These are phyloP conservation scores for Carnegiea gigantea DNA, from an alignment of 179 eudicot genomes.

Conservation along the genomic window DNA sequence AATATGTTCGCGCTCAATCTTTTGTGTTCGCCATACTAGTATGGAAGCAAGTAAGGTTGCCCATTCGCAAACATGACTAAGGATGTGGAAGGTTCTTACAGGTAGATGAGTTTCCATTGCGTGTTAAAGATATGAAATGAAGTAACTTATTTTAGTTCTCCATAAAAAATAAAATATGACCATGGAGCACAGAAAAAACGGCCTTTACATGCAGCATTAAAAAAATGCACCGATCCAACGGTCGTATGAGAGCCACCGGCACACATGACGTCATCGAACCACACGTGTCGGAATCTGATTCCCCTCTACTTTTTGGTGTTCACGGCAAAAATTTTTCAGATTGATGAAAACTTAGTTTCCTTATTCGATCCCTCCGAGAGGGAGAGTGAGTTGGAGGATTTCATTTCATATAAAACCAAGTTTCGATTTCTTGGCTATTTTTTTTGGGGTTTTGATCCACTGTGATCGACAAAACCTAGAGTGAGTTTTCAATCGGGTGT, in stretches of 20 bases:
- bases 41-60: too few relatives aligned
- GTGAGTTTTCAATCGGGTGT: background rate
- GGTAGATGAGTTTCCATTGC: too few relatives aligned
- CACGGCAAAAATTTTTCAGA: background rate
- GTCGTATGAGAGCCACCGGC: slow-evolving; percentile 8
- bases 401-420: background rate
- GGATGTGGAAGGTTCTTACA: too few relatives aligned
- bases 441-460: slow-evolving; percentile 9
- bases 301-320: background rate
- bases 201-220: too few relatives aligned
- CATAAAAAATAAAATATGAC: too few relatives aligned
- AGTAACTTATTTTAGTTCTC: too few relatives aligned
- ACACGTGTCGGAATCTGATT: slow-evolving; percentile 20
- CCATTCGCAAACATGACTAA: too few relatives aligned
- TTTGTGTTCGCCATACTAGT: too few relatives aligned
- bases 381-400: slow-evolving; percentile 7
- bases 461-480: background rate
- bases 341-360: background rate
- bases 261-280: slow-evolving; percentile 11
- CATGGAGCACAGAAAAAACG: background rate
- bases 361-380: slow-evolving; percentile 11
- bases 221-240: slow-evolving; percentile 20
- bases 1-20: too few relatives aligned
- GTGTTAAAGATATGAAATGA: too few relatives aligned
- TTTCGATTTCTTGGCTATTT: background rate